phyloP scores from a whole-genome alignment of 225 moss, liverwort and hornwort species.

The Bryum argenteum region DNA sequence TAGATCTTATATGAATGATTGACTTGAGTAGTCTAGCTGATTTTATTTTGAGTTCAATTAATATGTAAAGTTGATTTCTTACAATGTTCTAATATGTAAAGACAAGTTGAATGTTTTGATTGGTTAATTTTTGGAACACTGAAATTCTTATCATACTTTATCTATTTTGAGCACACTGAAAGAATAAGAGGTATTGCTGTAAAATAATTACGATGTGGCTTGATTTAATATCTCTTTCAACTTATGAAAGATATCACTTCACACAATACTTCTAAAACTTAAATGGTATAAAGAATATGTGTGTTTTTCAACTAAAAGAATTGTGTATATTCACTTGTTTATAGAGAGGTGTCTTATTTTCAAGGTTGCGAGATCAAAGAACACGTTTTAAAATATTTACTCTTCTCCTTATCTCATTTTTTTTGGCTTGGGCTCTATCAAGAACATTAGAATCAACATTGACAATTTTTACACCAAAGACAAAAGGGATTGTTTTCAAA shows the following conservation, averaged over 20 bases:
- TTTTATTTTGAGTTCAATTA: background rate
- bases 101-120: too few species aligned
- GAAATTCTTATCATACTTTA: too few species aligned
- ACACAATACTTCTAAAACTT: background rate
- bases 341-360: background rate
- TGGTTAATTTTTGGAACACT: too few species aligned
- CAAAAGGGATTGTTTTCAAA: slow-evolving; percentile 25
- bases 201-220: too few species aligned
- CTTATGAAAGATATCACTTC: too few species aligned
- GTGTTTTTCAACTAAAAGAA: background rate
- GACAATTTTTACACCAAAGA: background rate
- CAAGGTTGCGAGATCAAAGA: background rate
- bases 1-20: too few species aligned
- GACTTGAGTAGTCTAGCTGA: background rate
- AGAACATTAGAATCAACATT: background rate
- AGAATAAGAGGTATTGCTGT: too few species aligned
- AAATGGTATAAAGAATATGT: background rate
- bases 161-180: too few species aligned
- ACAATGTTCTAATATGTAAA: too few species aligned
- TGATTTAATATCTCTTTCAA: too few species aligned
- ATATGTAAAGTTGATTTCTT: background rate
- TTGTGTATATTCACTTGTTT: background rate
- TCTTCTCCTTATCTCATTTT: background rate
- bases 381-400: background rate
- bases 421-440: background rate